These are phyloP conservation scores for Primulina huaijiensis DNA, from an alignment of 257 asterid species.

Conservation along the genomic window DNA sequence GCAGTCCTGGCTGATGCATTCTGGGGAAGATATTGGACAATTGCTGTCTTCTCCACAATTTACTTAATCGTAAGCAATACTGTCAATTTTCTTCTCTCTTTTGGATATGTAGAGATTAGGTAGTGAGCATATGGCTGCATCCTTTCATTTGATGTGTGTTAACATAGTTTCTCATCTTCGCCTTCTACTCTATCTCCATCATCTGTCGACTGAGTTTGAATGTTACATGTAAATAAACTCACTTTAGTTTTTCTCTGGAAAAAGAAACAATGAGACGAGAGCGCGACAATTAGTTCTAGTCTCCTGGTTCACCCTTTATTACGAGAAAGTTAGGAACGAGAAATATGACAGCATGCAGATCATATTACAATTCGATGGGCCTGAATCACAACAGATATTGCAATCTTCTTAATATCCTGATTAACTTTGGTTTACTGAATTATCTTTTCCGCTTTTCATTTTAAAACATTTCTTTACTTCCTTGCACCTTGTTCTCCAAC, in stretches of 20 bases:
- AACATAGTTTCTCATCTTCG: constrained; percentile 9
- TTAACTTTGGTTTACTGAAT: constrained; percentile 2
- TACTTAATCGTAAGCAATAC: constrained; percentile 66
- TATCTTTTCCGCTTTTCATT: neutral
- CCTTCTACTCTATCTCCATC: constrained; percentile 12
- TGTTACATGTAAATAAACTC: neutral
- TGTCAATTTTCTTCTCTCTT: constrained; percentile 6
- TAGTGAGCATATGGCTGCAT: constrained; percentile 10
- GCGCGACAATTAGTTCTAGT: neutral
- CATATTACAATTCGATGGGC: neutral
- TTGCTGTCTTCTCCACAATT: constrained; percentile 88
- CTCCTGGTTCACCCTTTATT: constrained; percentile 5
- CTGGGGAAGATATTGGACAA: constrained; percentile 99
- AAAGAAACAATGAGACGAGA: constrained; percentile 6
- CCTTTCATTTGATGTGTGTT: constrained; percentile 12
- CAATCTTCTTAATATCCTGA: constrained; percentile 7
- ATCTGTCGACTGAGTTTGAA: neutral
- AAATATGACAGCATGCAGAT: constrained; percentile 11
- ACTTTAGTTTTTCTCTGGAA: constrained; percentile 6
- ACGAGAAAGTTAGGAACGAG: constrained; percentile 8
- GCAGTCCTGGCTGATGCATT: constrained; percentile 95
- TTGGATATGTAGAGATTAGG: constrained; percentile 6
- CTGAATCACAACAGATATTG: constrained; percentile 7
- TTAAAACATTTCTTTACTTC: neutral
- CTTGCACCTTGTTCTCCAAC: constrained; percentile 8